Base-by-base conservation (phyloP, 306 rosid species). In the Herpetospermum pedunculosum region DNA sequence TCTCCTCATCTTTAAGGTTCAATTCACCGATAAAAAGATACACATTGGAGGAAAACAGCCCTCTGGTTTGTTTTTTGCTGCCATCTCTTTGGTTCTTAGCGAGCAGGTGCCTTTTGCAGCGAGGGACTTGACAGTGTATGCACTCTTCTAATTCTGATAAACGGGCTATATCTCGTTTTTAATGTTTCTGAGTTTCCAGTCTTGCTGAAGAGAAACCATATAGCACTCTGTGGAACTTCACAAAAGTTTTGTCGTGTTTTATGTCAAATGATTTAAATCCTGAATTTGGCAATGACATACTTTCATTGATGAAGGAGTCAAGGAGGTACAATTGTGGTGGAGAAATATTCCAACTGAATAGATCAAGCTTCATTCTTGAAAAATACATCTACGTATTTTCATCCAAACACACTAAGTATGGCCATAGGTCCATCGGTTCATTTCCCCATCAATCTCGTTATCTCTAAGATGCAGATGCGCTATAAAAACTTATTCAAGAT, bases 21-120 rank as follows among this genome's bases (percentile, higher is more conserved):
- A 89, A 79, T 74, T 85, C 82, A 84, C 90, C 1, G 98, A 87
- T 70, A 94, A 79, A 80, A 87, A 87, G 79, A 74, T 91, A 76
- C 90, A 86, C 77, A 64, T 83, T 75, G 96, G 98, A 74, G 98
- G 97, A 86, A 94, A 87, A 79, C 97, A 91, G 60, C 95, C 98
- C 75, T 89, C 90, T 79, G 89, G 85, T 78, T 82, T 94, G 84
- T 83, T 81, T 84, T 83, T 94, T 71, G 92, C 96, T 57, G 80
- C 78, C 57, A 84, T 88, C 72, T 88, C 94, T 76, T 87, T 87
- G 83, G 91, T 94, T 80, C 85, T 91, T 23, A 76, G 81, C 14
- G 97, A 94, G 87, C 87, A 78, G 85, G 91, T 94, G 87, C 98
- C 98, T 79, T 86, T 94, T 49, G 80, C 88, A 41, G 78, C 23